Base-by-base conservation (phyloP, 2,329 filamentous ascomycete genomes). In the Coniochaeta sp. region DNA sequence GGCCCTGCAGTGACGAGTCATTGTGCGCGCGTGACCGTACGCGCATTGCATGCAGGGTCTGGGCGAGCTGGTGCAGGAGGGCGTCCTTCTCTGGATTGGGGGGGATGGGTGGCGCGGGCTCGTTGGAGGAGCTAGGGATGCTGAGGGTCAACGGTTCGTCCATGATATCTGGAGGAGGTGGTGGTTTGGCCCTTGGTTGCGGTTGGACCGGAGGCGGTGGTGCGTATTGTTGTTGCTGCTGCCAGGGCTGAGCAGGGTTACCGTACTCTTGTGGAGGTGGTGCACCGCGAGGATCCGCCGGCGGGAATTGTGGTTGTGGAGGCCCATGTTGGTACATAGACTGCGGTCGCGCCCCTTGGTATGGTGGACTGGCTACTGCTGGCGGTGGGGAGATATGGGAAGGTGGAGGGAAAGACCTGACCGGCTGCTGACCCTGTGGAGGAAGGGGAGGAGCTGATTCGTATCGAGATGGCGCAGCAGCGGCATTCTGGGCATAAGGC, bases 71-170 rank as follows among this genome's bases (percentile, higher is more conserved):
- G 58, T 83, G 82, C 3, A 96, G 81, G 17, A 98, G 83, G 22
- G 89, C 88, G 72, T 98, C 92, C 71, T 96, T 97, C 74, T 98
- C 91, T 0, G 95, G 95, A 68, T 99, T 99, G 0, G 92, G 93
- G 0, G 95, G 93, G 34, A 97, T 91, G 0, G 93, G 93, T 0
- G 95, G 93, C 0, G 91, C 85, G 6, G 88, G 81, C 8, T 86
- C 71, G 24, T 81, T 76, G 0, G 78, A 75, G 0, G 78, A 75
- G 1, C 78, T 73, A 2, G 83, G 79, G 14, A 82, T 75, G 17
- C 77, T 67, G 26, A 84, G 72, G 10, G 79, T 79, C 16, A 86
- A 72, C 34, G 84, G 82, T 59, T 83, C 82, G 62, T 86, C 83
- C 66, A 87, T 79, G 28, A 83, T 71, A 68, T 87, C 82, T 1